Evolutionary conservation across 768 basidiomycete genomes (phyloP), one percentile per base, ranked within the genome.

Genomic region (Tricholoma flavovirens): DNA sequence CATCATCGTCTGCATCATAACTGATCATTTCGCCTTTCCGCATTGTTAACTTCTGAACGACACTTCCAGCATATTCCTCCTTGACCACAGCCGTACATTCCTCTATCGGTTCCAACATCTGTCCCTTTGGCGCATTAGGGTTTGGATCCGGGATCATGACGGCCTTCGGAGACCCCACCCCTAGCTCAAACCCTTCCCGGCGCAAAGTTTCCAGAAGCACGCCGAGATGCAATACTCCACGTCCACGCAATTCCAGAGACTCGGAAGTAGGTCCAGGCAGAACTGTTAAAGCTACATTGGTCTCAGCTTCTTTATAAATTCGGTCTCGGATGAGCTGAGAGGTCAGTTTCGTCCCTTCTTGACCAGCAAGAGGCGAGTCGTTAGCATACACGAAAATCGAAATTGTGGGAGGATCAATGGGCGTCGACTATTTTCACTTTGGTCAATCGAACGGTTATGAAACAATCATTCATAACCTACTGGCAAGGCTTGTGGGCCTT

Each of bases 31-130:
- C 74, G 0, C 75, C 77, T 56, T 78, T 78, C 11, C 77, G 66
- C 73, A 77, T 74, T n/a, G 76, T 80, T 43, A 80, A 64, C 62
- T 79, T 79, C 67, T 79, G 76, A 24, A 80, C 74, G 4, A 80
- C 77, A 7, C 69, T 67, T 1, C 77, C 75, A 0, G 78, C 77
- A 56, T 77, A 78, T 53, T 78, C 71, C 54, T 80, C 78, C 57
- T 69, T 68, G 21, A 80, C 77, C 4, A 77, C 59, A 17, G 79
- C 70, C 5, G 74, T 75, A 53, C 74, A 75, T 57, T 75, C 74
- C 59, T 80, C 78, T 22, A 80, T 70, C 2, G 78, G 78, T 61
- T 80, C 77, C 0, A 80, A 67, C 69, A 69, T 69, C 33, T 64
- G 56, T 1, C 70, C 70, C n/a, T 64, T 67, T 9, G 60, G 62